A percentile compares a stretch with the other conserved stretches of the same genome.
Conservation (phyloP, 2,329 filamentous ascomycete species). For the Magnaporthales sp. region DNA sequence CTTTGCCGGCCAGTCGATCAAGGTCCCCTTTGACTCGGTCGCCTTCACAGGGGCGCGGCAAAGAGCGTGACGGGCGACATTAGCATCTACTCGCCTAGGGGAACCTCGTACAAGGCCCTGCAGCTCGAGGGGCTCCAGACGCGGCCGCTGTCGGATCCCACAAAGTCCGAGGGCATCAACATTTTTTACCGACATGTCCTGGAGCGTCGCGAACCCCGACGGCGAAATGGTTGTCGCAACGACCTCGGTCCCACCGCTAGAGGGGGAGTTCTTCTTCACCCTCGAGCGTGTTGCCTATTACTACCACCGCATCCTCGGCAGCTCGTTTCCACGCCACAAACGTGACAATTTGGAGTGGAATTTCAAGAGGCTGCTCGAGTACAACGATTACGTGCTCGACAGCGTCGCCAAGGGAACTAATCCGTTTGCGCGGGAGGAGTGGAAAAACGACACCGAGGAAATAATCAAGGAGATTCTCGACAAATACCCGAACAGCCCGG, state of each 20-base stretch:
- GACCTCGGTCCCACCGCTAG: neutral
- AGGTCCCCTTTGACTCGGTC: neutral
- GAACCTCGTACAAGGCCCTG: neutral
- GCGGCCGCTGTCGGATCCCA: neutral
- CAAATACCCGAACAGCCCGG: constrained; percentile 1
- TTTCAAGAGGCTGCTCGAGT: neutral
- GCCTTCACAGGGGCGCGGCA: neutral
- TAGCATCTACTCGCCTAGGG: neutral
- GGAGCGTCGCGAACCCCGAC: neutral
- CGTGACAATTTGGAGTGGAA: neutral
- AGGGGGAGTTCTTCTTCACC: neutral
- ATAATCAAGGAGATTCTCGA: neutral
- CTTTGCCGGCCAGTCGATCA: neutral
- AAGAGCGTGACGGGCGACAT: neutral
- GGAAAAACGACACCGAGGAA: neutral
- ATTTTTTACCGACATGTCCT: neutral
- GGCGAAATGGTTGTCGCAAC: neutral
- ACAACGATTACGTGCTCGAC: neutral
- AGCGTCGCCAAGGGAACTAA: neutral
- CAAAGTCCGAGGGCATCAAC: neutral
- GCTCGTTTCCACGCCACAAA: neutral
- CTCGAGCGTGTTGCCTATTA: neutral
- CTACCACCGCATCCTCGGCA: neutral
- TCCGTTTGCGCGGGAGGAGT: neutral
- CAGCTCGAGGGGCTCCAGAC: neutral